A percentile compares a stretch with the other conserved stretches of the same genome.
Conservation (phyloP, 176 grass and related monocot genomes). For the Carex parvula region DNA sequence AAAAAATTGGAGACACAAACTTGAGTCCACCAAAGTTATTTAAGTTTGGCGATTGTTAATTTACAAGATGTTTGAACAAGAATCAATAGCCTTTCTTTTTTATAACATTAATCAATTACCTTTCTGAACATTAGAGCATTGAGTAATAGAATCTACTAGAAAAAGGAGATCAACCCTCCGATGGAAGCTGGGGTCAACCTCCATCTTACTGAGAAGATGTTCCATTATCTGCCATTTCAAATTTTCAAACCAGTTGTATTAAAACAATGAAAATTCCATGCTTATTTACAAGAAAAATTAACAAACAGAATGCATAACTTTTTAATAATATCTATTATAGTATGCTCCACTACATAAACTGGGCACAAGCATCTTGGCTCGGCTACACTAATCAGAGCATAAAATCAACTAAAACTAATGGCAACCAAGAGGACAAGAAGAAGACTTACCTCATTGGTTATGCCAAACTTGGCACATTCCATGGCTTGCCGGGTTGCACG, state of each 20-base stretch:
- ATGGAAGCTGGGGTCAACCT: conserved; percentile 83
- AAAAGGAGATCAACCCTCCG: conserved; percentile 92
- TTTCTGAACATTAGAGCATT: conserved; percentile 88
- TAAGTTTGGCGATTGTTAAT: background rate
- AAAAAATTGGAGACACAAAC: background rate
- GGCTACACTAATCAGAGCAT: background rate
- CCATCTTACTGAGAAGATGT: conserved; percentile 77
- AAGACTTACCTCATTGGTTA: conserved; percentile 61
- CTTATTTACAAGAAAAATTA: background rate
- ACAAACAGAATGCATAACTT: background rate
- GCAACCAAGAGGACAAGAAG: conserved; percentile 5
- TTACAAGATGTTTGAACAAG: conserved; percentile 14
- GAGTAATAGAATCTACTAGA: conserved; percentile 93
- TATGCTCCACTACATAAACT: background rate
- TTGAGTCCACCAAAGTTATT: background rate
- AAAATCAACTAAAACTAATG: background rate
- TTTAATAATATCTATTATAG: conserved; percentile 3
- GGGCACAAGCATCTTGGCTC: background rate
- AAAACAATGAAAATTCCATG: background rate
- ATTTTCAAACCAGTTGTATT: conserved; percentile 10
- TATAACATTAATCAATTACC: conserved; percentile 36
- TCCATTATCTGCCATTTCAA: conserved; percentile 70
- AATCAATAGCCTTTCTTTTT: background rate
- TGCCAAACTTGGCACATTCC: conserved; percentile 94
- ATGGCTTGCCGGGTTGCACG: conserved; percentile 93